Evolutionary conservation across 257 asterid genomes (phyloP).

Genomic region (Ilex aquifolium): DNA sequence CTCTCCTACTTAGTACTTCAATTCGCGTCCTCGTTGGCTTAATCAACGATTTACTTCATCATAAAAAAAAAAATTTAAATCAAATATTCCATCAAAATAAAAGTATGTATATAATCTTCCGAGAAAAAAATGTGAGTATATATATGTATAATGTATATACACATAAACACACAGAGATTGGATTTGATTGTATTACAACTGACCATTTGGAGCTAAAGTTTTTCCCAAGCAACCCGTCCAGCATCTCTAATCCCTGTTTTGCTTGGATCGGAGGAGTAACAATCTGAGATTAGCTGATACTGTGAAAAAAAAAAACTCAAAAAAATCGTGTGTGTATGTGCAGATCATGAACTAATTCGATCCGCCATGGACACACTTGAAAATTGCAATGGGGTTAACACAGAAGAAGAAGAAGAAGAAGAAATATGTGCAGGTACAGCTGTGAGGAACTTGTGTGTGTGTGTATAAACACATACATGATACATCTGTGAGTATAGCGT

Average conservation of each 20-base stretch:
- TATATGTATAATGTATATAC: not conserved
- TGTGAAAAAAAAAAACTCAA: too few relatives aligned
- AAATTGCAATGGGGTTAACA: too few relatives aligned
- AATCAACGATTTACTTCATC: slow-evolving; percentile 64
- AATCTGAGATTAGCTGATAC: too few relatives aligned
- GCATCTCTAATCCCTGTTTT: slow-evolving; percentile 35
- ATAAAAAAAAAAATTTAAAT: not conserved
- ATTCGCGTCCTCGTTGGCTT: slow-evolving; percentile 71
- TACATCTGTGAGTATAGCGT: too few relatives aligned
- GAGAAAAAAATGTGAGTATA: not conserved
- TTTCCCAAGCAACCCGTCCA: slow-evolving; percentile 81
- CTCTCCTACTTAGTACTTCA: slow-evolving; percentile 65
- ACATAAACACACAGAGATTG: slow-evolving; percentile 1
- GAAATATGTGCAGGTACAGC: too few relatives aligned
- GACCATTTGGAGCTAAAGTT: slow-evolving; percentile 89
- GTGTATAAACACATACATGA: too few relatives aligned
- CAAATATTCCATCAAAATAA: not conserved
- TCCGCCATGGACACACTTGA: too few relatives aligned
- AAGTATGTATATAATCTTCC: not conserved
- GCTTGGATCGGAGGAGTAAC: too few relatives aligned
- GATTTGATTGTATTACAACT: slow-evolving; percentile 4
- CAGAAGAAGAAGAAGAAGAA: too few relatives aligned
- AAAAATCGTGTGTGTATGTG: too few relatives aligned
- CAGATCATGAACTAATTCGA: too few relatives aligned
- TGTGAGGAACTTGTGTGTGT: too few relatives aligned